phyloP scores from a whole-genome alignment of 2,329 filamentous ascomycete genomes.

The Coniochaeta sp. region DNA sequence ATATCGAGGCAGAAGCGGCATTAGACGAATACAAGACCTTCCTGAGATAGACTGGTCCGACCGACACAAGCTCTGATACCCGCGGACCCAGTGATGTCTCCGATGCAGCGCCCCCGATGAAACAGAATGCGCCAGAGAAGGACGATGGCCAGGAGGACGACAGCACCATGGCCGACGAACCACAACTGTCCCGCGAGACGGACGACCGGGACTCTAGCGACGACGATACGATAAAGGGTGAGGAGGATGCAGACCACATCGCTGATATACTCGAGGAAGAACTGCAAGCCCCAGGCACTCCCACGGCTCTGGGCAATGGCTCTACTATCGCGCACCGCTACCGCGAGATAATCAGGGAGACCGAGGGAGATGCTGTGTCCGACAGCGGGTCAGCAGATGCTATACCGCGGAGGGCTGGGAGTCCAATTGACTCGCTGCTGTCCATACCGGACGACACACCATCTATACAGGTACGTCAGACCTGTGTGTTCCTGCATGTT shows the following conservation, averaged over 20 bases:
- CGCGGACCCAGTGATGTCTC: not conserved
- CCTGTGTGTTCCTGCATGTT: not conserved
- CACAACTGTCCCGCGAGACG: conserved; percentile 34
- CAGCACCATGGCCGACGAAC: conserved; percentile 41
- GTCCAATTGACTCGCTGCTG: conserved; percentile 59
- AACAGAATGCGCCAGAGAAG: not conserved
- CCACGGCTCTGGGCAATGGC: conserved; percentile 22
- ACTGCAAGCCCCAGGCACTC: conserved; percentile 16
- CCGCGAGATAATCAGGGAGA: conserved; percentile 34
- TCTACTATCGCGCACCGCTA: conserved; percentile 34
- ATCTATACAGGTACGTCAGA: conserved; percentile 62
- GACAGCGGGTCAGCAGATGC: conserved; percentile 49
- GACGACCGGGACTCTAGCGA: conserved; percentile 33
- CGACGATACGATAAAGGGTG: conserved; percentile 33
- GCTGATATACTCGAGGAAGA: conserved; percentile 29
- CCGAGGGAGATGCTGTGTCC: conserved; percentile 38
- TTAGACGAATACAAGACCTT: not conserved
- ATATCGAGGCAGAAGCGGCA: too few species aligned
- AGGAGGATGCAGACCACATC: conserved; percentile 26
- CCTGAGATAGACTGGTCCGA: too few species aligned
- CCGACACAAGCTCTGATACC: not conserved
- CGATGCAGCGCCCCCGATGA: not conserved
- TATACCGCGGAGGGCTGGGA: conserved; percentile 50
- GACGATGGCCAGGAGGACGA: conserved; percentile 40
- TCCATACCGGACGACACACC: conserved; percentile 80